Evolutionary conservation across 2,329 filamentous ascomycete genomes (phyloP), one percentile per base, ranked within the genome.

Genomic region (Pestalotiopsis sp.): DNA sequence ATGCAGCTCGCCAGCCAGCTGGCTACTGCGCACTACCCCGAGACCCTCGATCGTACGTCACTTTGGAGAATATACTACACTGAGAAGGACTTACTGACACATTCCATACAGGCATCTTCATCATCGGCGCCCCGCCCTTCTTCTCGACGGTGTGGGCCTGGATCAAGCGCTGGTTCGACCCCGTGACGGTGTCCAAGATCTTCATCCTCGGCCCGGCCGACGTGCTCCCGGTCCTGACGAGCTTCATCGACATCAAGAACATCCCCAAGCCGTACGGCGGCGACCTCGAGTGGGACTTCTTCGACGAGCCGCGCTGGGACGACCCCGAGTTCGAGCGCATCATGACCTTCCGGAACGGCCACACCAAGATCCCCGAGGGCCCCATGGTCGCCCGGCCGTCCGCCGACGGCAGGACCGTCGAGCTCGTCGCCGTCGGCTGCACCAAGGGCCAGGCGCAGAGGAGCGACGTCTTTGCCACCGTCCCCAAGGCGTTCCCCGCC

Each of bases 101-200:
- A 52, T 75, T 14, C 45, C 31, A 57, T 17, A 49, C 45, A 80
- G 78, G 82, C 49, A 85, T 85, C 74, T 85, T 85, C 71, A 92
- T 98, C 76, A 94, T 98, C 71, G 95, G 95, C 70, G 95, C 95
- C 0, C 95, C 95, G 7, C 83, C 88, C 60, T 97, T 97, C 86
- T 97, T 97, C 84, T 92, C 92, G 64, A 97, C 94, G 2, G 93
- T 97, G 70, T 95, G 95, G 95, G 90, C 93, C 73, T 97, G 94
- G 94, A 88, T 97, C 82, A 97, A 97, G 86, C 91, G 92, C 76
- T 97, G 95, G 94, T 97, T 97, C 77, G 92, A 95, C 82, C 95
- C 95, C 6, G 94, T 94, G 71, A 98, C 95, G 41, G 93, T 94
- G 3, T 96, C 93, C 75, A 98, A 98, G 84, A 98, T 98, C 79